Evolutionary conservation across 495 filamentous ascomycete species (phyloP), one percentile per base, ranked within the genome.

Genomic region (Elasticomyces elasticus): DNA sequence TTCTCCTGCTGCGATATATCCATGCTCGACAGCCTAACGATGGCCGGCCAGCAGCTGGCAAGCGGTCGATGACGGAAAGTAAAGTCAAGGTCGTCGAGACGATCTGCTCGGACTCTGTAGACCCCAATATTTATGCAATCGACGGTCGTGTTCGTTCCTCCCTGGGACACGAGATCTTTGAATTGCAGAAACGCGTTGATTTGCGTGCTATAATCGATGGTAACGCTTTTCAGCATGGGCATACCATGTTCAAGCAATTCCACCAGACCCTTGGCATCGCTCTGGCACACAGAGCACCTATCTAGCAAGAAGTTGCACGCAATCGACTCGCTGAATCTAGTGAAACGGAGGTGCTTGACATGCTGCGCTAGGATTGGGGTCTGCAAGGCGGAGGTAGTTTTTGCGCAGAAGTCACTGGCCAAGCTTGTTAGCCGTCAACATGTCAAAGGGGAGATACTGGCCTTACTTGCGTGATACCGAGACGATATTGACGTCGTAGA

Each of bases 321-420:
- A 17, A 54, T 47, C 2, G 52, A 54, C 27, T 54, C 43, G 12
- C 41, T 26, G 52, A 46, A 54, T 15, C 23, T 54, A 1, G 41
- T 38, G 5, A 54, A n/a, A 10, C 24, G 52, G 2, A 54, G 22
- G 20, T 54, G 52, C 28, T 22, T 41, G 9, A 54, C 28, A 9
- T 37, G 33, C 43, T 54, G 24, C 2, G 15, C 13, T 5, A 6
- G 5, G 13, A 54, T 22, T 17, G 52, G 52, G 22, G 41, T 46
- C 19, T 48, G 20, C 1, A 54, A 23, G 1, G 23, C 47, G 4
- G 4, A 12, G 19, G n/a, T n/a, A 4, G 52, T 54, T 2, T 26
- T 46, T 9, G 2, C 11, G 31, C 52, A 54, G 15, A 54, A 48
- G 23, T 54, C 52, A 31, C n/a, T n/a, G n/a, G n/a, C n/a, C n/a